A percentile compares a stretch with the other conserved stretches of the same genome.
These are phyloP conservation scores for Leishmania martiniquensis DNA, from an alignment of 208 protist species.

Conservation along the genomic window DNA sequence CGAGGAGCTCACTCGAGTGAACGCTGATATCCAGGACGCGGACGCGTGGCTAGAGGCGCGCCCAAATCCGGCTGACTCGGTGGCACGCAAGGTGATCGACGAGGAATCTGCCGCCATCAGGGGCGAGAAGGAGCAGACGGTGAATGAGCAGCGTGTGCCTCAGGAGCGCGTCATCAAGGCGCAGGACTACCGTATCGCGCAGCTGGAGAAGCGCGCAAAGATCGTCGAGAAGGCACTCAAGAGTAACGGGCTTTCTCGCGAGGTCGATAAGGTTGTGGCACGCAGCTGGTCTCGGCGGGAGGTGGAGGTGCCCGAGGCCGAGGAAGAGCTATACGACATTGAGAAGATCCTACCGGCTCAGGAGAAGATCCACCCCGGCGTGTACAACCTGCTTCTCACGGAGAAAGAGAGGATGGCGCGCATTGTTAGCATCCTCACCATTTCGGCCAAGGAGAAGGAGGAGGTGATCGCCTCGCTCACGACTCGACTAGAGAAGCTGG, in stretches of 20 bases:
- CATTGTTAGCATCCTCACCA: constrained; percentile 73
- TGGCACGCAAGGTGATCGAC: constrained; percentile 55
- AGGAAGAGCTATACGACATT: constrained; percentile 77
- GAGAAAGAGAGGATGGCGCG: constrained; percentile 75
- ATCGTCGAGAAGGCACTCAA: constrained; percentile 61
- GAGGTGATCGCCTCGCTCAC: constrained; percentile 67
- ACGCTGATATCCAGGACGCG: constrained; percentile 50
- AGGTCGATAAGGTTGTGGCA: constrained; percentile 63
- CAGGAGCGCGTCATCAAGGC: constrained; percentile 90
- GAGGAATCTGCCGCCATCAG: constrained; percentile 61
- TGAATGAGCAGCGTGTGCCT: constrained; percentile 60
- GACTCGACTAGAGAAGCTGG: constrained; percentile 55
- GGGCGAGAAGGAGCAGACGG: constrained; percentile 49
- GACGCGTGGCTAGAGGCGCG: constrained; percentile 56
- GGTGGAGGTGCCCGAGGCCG: constrained; percentile 45
- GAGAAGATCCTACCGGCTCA: constrained; percentile 84
- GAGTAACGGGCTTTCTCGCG: constrained; percentile 60
- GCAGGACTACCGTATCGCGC: constrained; percentile 82
- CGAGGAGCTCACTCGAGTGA: constrained; percentile 53
- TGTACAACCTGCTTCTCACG: constrained; percentile 83
- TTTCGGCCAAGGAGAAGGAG: constrained; percentile 77
- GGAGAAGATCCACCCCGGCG: constrained; percentile 82
- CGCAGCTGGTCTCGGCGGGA: constrained; percentile 53
- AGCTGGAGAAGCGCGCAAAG: constrained; percentile 75
- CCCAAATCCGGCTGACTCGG: constrained; percentile 36